These are phyloP conservation scores for Acorus gramineus DNA, from an alignment of 106 monocot species.

Conservation along the genomic window DNA sequence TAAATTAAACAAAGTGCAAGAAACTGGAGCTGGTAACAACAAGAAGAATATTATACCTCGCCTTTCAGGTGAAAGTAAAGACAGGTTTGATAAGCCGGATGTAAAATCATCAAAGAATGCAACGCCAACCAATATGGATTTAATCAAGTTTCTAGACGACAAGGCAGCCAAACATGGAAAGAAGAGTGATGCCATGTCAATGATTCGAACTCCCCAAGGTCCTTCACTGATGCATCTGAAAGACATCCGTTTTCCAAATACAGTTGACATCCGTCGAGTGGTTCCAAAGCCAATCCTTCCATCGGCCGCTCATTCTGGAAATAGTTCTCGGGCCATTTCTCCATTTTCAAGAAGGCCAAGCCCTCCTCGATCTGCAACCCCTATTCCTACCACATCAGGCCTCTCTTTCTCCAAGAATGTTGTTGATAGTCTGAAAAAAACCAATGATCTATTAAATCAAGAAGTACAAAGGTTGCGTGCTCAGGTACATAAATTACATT, in stretches of 20 bases:
- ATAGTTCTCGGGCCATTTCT: conserved; percentile 57
- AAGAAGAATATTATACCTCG: too few species aligned
- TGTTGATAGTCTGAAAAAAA: conserved; percentile 58
- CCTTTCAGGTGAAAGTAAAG: too few species aligned
- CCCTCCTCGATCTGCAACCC: conserved; percentile 58
- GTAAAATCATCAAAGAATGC: too few species aligned
- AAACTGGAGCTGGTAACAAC: conserved; percentile 3
- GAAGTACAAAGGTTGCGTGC: conserved; percentile 69
- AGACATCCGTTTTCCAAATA: conserved; percentile 42
- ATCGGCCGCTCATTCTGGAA: conserved; percentile 38
- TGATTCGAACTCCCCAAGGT: conserved; percentile 20
- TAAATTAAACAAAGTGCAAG: conserved; percentile 27
- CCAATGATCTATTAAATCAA: conserved; percentile 71
- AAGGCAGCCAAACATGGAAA: conserved; percentile 7
- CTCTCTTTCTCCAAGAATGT: conserved; percentile 61
- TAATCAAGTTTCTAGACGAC: too few species aligned
- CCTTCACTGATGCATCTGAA: conserved; percentile 42
- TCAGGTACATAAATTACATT: conserved; percentile 36
- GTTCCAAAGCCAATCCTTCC: conserved; percentile 24
- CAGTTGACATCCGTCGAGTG: conserved; percentile 8
- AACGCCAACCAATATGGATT: too few species aligned
- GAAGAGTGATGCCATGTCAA: conserved; percentile 46
- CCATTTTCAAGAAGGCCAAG: conserved; percentile 75
- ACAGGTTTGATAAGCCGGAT: neutral
- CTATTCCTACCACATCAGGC: conserved; percentile 48